These are phyloP conservation scores for Penicillium sp. DNA, from an alignment of 2,329 filamentous ascomycete species.

Conservation along the genomic window DNA sequence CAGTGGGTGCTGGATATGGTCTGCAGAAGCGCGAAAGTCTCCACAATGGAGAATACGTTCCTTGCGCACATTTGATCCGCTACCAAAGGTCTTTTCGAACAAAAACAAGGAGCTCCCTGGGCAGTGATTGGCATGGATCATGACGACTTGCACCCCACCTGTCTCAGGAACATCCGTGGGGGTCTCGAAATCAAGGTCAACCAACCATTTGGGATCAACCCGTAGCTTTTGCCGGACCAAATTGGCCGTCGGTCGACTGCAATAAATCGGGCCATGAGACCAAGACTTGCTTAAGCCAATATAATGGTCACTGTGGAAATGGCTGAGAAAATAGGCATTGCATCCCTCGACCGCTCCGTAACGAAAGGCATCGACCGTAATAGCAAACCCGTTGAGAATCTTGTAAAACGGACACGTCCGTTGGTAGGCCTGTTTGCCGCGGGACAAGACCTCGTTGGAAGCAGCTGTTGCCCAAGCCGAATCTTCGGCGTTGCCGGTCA, in stretches of 20 bases:
- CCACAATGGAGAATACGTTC: conserved; percentile 93
- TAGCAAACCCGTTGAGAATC: conserved; percentile 88
- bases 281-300: conserved; percentile 86
- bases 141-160: conserved; percentile 81
- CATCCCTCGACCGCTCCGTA: conserved; percentile 93
- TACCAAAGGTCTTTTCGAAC: conserved; percentile 77
- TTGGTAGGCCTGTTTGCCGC: conserved; percentile 84
- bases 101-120: conserved; percentile 92
- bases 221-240: conserved; percentile 83
- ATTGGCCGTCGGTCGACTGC: conserved; percentile 89
- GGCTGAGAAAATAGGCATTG: conserved; percentile 93
- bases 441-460: conserved; percentile 73
- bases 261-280: conserved; percentile 94
- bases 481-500: conserved; percentile 90
- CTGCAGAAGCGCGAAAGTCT: conserved; percentile 88
- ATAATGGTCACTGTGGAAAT: conserved; percentile 98
- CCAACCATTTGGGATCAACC: conserved; percentile 83
- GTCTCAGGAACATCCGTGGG: conserved; percentile 79
- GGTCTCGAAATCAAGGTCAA: conserved; percentile 83
- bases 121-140: conserved; percentile 96
- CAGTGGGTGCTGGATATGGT: conserved; percentile 80
- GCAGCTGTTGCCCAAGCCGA: conserved; percentile 87
- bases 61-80: conserved; percentile 61
- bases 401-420: conserved; percentile 98
- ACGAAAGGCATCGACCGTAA: conserved; percentile 93